Conservation (phyloP, 805 yeast genomes). For the Starmera amethionina region DNA sequence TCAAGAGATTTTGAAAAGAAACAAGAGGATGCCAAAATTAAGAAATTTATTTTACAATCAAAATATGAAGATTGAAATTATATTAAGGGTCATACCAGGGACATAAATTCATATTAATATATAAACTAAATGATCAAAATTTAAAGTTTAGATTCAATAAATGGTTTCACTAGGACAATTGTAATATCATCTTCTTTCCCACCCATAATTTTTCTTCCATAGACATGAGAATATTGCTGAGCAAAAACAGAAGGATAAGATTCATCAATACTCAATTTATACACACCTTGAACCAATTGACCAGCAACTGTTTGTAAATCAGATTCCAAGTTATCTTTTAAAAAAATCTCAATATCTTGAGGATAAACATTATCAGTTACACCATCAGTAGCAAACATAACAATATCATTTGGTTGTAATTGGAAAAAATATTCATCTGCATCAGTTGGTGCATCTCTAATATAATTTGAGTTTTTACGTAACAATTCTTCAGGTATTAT, state of each 20-base stretch:
- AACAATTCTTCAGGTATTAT: constrained; percentile 61
- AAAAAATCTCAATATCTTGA: constrained; percentile 59
- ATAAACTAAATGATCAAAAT: too few species aligned
- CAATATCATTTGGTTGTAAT: constrained; percentile 60
- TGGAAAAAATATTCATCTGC: constrained; percentile 63
- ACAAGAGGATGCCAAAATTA: constrained; percentile 46
- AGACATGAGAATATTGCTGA: constrained; percentile 55
- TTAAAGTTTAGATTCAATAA: not conserved
- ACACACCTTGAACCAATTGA: constrained; percentile 56
- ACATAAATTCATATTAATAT: too few species aligned
- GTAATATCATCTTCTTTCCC: constrained; percentile 97
- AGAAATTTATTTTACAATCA: constrained; percentile 38
- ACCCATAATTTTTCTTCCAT: constrained; percentile 67
- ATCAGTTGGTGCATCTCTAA: constrained; percentile 58
- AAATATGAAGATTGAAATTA: constrained; percentile 19
- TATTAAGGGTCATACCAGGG: not conserved
- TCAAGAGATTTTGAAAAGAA: constrained; percentile 40
- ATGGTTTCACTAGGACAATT: constrained; percentile 50
- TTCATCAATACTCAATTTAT: constrained; percentile 59
- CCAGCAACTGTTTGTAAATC: constrained; percentile 39
- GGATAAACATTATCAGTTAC: constrained; percentile 76
- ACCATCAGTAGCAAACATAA: constrained; percentile 89
- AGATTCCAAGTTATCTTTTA: constrained; percentile 37
- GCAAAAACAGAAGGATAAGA: constrained; percentile 80
- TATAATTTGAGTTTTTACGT: constrained; percentile 42